Conservation (phyloP, 1,284 basidiomycete genomes). For the Ganoderma boninense region DNA sequence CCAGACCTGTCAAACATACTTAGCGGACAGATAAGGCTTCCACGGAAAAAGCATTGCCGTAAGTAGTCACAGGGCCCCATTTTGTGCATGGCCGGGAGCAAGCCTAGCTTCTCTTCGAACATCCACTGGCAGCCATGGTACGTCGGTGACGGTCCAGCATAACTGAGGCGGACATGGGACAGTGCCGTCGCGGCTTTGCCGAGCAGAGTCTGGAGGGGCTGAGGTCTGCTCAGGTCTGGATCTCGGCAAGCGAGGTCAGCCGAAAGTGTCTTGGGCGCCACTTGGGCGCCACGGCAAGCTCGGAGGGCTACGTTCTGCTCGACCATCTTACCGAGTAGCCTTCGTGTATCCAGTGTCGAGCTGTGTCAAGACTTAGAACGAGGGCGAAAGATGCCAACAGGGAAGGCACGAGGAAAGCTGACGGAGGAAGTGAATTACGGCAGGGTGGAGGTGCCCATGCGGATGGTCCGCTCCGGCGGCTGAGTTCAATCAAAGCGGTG, state of each 20-base stretch:
- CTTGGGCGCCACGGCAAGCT: slow-evolving; percentile 7
- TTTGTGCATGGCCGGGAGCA: background rate
- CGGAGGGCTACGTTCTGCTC: background rate
- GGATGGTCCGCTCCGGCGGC: slow-evolving; percentile 13
- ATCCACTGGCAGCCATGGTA: background rate
- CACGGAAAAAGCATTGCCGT: background rate
- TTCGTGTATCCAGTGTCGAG: background rate
- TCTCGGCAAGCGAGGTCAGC: slow-evolving; percentile 9
- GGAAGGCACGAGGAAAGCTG: background rate
- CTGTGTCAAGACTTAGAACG: background rate
- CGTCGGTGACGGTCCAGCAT: too few species aligned
- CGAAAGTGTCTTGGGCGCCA: background rate
- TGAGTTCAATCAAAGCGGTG: background rate
- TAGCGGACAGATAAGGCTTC: background rate
- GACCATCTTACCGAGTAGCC: background rate
- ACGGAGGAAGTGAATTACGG: background rate
- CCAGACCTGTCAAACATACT: background rate
- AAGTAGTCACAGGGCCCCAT: background rate
- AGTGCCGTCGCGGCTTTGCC: background rate
- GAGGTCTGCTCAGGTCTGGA: slow-evolving; percentile 13
- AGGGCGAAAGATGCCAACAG: background rate
- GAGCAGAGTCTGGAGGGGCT: background rate
- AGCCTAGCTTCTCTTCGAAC: slow-evolving; percentile 5
- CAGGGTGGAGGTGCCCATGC: background rate
- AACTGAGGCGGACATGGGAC: background rate